A percentile compares a stretch with the other conserved stretches of the same genome.
Evolutionary conservation across 257 asterid genomes (phyloP).

Genomic region (Nicotiana tabacum): DNA sequence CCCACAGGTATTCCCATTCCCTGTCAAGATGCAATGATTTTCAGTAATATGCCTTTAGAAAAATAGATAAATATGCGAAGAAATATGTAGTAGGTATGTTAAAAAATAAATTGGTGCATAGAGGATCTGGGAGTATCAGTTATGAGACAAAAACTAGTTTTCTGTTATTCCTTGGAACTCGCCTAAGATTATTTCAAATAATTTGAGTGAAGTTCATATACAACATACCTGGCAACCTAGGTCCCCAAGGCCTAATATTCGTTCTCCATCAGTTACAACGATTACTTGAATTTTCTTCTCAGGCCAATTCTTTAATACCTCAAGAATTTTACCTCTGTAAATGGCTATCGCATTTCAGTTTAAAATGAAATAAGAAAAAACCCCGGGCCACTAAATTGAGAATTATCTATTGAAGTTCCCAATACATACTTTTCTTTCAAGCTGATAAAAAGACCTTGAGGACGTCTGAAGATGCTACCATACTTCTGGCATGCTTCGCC

Average conservation of each 20-base stretch:
- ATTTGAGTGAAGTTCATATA: background rate
- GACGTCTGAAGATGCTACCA: constrained; percentile 89
- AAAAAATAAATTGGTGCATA: background rate
- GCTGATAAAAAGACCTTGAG: constrained; percentile 98
- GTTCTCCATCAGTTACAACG: constrained; percentile 94
- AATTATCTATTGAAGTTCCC: background rate
- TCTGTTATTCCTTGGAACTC: background rate
- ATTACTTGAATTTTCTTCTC: constrained; percentile 93
- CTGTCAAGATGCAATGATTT: constrained; percentile 35
- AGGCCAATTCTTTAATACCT: constrained; percentile 97
- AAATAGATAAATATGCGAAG: background rate
- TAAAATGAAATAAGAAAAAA: background rate
- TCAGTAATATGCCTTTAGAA: constrained; percentile 5
- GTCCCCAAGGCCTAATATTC: constrained; percentile 97
- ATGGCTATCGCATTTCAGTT: constrained; percentile 18
- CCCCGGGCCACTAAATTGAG: background rate
- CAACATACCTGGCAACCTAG: constrained; percentile 90
- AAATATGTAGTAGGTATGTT: background rate
- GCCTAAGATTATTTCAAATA: background rate
- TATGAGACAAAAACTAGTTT: background rate
- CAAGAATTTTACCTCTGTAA: constrained; percentile 86
- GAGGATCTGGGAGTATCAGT: background rate
- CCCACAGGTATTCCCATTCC: constrained; percentile 99
- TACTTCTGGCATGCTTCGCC: constrained; percentile 99
- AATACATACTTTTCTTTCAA: constrained; percentile 77